These are phyloP conservation scores for Tanacetum coccineum DNA, from an alignment of 129 eudicot genomes.

Conservation along the genomic window DNA sequence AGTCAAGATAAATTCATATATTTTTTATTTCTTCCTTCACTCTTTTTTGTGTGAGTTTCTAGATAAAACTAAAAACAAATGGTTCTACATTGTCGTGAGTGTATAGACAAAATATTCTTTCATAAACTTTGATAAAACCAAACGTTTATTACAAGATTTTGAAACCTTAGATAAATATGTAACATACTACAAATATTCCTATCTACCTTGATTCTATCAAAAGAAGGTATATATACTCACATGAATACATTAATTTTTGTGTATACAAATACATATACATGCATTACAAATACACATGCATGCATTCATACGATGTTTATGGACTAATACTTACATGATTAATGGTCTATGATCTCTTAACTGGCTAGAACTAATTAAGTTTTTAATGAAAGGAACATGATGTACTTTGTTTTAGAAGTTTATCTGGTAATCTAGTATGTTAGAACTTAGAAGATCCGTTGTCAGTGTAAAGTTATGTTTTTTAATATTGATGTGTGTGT, in stretches of 20 bases:
- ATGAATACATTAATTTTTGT: too few relatives aligned
- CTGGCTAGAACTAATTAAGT: not conserved
- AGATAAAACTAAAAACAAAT: too few relatives aligned
- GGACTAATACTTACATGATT: not conserved
- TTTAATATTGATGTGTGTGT: too few relatives aligned
- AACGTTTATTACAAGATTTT: slow-evolving; percentile 24
- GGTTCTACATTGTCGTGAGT: too few relatives aligned
- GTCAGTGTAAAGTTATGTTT: not conserved
- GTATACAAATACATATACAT: too few relatives aligned
- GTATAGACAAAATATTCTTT: not conserved
- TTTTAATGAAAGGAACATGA: not conserved
- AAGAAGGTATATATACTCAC: not conserved
- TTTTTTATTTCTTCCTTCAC: too few relatives aligned
- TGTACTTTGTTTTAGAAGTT: not conserved
- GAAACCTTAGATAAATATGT: slow-evolving; percentile 17
- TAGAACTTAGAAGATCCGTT: not conserved
- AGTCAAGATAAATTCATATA: too few relatives aligned
- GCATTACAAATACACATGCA: not conserved
- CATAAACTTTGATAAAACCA: slow-evolving; percentile 11
- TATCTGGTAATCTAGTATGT: not conserved
- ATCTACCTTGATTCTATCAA: slow-evolving; percentile 24
- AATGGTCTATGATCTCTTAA: too few relatives aligned
- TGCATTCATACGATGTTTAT: not conserved
- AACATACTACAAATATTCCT: slow-evolving; percentile 26
- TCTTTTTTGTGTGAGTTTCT: too few relatives aligned